Conservation (phyloP, 352 stramenopile species). For the Globisporangium cederbergense region DNA sequence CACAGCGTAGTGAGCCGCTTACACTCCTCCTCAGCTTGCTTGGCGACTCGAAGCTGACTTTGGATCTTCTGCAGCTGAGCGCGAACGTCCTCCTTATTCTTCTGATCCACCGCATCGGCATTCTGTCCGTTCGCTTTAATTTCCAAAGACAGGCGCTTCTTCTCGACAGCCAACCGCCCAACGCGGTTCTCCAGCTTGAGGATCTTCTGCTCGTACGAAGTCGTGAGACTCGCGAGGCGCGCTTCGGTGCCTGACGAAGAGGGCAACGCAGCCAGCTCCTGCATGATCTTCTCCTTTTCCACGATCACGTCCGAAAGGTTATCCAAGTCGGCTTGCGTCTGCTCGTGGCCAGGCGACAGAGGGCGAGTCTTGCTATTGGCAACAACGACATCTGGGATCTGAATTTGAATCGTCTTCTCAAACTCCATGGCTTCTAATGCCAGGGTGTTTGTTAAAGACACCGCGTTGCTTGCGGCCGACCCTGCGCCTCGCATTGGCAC, state of each 20-base stretch:
- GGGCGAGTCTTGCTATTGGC: not conserved
- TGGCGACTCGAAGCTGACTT: slow-evolving; percentile 31
- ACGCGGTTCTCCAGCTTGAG: slow-evolving; percentile 30
- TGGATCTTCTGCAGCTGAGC: slow-evolving; percentile 25
- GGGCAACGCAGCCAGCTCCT: slow-evolving; percentile 19
- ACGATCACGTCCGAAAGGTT: slow-evolving; percentile 41
- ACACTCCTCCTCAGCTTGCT: slow-evolving; percentile 36
- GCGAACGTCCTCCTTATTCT: slow-evolving; percentile 15
- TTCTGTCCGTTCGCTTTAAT: slow-evolving; percentile 11
- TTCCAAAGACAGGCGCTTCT: slow-evolving; percentile 24
- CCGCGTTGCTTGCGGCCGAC: not conserved
- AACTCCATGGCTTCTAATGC: slow-evolving; percentile 34
- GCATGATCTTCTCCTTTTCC: slow-evolving; percentile 48
- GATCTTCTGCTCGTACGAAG: slow-evolving; percentile 44
- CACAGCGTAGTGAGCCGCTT: slow-evolving; percentile 28
- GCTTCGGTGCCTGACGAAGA: slow-evolving; percentile 13
- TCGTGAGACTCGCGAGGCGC: slow-evolving; percentile 29
- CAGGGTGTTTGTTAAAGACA: slow-evolving; percentile 18
- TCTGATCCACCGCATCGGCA: not conserved
- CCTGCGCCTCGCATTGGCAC: not conserved
- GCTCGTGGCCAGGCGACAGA: not conserved
- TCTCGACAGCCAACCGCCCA: slow-evolving; percentile 23
- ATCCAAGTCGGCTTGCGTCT: slow-evolving; percentile 22
- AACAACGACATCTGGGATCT: not conserved
- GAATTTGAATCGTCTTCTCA: slow-evolving; percentile 26